Percentiles rank a stretch among this genome's conserved stretches.
Conservation (phyloP, 257 asterid genomes). For the Capsicum pubescens region DNA sequence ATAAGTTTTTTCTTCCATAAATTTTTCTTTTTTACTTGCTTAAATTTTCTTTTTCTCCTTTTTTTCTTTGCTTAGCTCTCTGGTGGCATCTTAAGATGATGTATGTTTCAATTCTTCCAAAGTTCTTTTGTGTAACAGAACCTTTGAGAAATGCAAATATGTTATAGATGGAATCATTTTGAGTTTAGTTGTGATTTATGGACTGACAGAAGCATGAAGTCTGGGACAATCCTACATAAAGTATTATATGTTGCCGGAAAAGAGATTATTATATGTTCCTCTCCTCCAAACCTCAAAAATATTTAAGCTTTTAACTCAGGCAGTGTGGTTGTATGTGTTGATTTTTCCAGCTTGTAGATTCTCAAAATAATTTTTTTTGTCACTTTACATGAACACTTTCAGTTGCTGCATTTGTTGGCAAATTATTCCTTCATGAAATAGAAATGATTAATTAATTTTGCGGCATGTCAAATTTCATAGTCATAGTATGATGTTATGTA, state of each 20-base stretch:
- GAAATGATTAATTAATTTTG: neutral
- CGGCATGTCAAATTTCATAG: no score
- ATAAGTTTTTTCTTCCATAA: no score
- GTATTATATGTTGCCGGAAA: slow-evolving; percentile 21
- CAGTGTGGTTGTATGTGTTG: slow-evolving; percentile 52
- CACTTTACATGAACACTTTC: neutral
- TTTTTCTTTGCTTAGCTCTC: no score
- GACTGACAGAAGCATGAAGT: slow-evolving; percentile 33
- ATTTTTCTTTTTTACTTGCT: no score
- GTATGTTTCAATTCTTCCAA: no score
- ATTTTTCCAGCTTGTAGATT: slow-evolving; percentile 54
- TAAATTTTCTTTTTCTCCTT: no score
- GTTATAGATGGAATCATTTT: no score
- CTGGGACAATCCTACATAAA: slow-evolving; percentile 32
- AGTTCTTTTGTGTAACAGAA: no score
- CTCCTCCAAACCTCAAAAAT: slow-evolving; percentile 35
- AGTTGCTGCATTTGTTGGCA: slow-evolving; percentile 2
- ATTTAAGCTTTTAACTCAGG: slow-evolving; percentile 31
- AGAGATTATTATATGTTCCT: slow-evolving; percentile 33
- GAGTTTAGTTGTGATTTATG: slow-evolving; percentile 29
- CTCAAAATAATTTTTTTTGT: slow-evolving; percentile 37
- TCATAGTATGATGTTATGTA: no score
- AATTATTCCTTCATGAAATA: neutral
- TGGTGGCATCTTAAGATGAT: no score
- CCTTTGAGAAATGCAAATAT: no score